A percentile compares a stretch with the other conserved stretches of the same genome.
These are phyloP conservation scores for Filosporella fistucella DNA, from an alignment of 495 filamentous ascomycete species.

Conservation along the genomic window DNA sequence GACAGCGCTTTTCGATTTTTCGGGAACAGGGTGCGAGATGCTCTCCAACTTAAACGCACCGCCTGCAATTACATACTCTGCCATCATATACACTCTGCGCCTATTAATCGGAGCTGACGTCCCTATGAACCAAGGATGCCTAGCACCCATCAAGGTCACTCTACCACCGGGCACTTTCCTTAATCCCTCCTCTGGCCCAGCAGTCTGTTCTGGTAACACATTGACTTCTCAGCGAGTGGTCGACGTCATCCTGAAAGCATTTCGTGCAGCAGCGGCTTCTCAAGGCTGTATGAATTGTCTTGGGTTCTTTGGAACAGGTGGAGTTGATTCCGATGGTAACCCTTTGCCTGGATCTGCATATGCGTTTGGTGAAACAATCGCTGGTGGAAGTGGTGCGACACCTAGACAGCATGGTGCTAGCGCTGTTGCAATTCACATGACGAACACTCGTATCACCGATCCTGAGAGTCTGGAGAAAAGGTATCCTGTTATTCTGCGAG, in stretches of 20 bases:
- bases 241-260: conserved; percentile 26
- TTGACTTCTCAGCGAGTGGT: conserved; percentile 27
- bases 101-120: conserved; percentile 24
- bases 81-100: conserved; percentile 24
- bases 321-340: conserved; percentile 48
- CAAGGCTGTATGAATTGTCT: too few species aligned
- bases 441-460: conserved; percentile 71
- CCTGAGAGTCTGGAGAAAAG: conserved; percentile 63
- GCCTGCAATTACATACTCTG: conserved; percentile 20
- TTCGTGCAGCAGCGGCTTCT: conserved; percentile 42
- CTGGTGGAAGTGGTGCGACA: conserved; percentile 62
- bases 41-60: too few species aligned
- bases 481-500: conserved; percentile 61
- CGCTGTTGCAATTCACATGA: conserved; percentile 70
- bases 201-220: conserved; percentile 22
- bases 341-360: conserved; percentile 74
- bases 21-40: conserved; percentile 28
- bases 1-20: conserved; percentile 30
- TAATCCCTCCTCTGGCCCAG: conserved; percentile 15
- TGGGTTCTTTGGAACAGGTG: conserved; percentile 52
- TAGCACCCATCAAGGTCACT: conserved; percentile 18
- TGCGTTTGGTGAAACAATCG: conserved; percentile 64
- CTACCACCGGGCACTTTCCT: conserved; percentile 21
- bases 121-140: conserved; percentile 26
- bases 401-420: conserved; percentile 57